These are phyloP conservation scores for Bruguiera gymnorhiza DNA, from an alignment of 345 rosid species.

Conservation along the genomic window DNA sequence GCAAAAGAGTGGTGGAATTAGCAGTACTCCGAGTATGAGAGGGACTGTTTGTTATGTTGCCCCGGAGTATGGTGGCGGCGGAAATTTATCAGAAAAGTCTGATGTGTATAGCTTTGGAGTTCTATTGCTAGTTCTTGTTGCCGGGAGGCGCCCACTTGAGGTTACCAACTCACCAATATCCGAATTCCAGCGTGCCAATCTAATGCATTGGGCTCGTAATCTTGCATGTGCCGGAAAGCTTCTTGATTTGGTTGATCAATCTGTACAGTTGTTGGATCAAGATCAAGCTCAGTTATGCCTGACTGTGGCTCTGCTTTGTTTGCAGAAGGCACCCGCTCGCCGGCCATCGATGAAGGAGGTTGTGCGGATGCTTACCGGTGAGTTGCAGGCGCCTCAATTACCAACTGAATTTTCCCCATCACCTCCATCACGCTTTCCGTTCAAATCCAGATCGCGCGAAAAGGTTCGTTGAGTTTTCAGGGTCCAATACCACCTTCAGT, in stretches of 20 bases:
- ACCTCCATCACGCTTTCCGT: slow-evolving; percentile 56
- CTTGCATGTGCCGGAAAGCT: slow-evolving; percentile 73
- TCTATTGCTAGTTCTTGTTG: slow-evolving; percentile 63
- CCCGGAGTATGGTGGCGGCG: slow-evolving; percentile 81
- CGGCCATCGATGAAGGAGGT: slow-evolving; percentile 82
- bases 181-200: slow-evolving; percentile 80
- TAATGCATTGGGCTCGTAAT: slow-evolving; percentile 83
- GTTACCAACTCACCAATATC: slow-evolving; percentile 69
- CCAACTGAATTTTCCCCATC: slow-evolving; percentile 85
- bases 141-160: slow-evolving; percentile 87
- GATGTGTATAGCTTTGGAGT: slow-evolving; percentile 94
- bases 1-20: slow-evolving; percentile 64
- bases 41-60: slow-evolving; percentile 92
- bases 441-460: slow-evolving; percentile 17
- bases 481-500: not conserved
- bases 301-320: slow-evolving; percentile 73
- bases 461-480: slow-evolving; percentile 17
- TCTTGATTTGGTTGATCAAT: slow-evolving; percentile 71
- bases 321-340: slow-evolving; percentile 68
- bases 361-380: slow-evolving; percentile 70
- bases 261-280: slow-evolving; percentile 45
- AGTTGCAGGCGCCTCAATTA: slow-evolving; percentile 48
- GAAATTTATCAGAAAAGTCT: slow-evolving; percentile 68
- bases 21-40: slow-evolving; percentile 97
- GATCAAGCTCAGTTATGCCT: slow-evolving; percentile 77